A percentile compares a stretch with the other conserved stretches of the same genome.
Evolutionary conservation across 768 basidiomycete genomes (phyloP).

Genomic region (Mycena rebaudengoi): DNA sequence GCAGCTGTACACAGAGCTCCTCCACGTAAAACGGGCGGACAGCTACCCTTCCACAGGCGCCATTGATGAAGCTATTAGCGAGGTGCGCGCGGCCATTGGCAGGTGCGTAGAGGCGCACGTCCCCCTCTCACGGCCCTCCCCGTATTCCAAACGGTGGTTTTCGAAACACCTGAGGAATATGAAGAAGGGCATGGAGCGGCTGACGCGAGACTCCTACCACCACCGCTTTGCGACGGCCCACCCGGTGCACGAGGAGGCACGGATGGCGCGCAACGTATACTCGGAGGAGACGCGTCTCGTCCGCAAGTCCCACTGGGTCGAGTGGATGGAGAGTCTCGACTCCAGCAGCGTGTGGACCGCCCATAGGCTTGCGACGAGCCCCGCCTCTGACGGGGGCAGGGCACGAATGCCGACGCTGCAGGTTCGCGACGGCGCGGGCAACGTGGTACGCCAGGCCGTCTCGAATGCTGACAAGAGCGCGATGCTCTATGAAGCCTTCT

Average conservation of each 20-base stretch:
- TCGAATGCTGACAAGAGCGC: slow-evolving; percentile 36
- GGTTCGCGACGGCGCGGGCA: neutral
- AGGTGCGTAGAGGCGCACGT: slow-evolving; percentile 25
- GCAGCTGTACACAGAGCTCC: slow-evolving; percentile 12
- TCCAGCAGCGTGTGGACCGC: slow-evolving; percentile 31
- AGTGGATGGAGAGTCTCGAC: slow-evolving; percentile 34
- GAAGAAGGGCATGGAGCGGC: slow-evolving; percentile 22
- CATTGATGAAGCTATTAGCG: neutral
- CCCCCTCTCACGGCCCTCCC: slow-evolving; percentile 27
- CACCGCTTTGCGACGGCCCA: slow-evolving; percentile 25
- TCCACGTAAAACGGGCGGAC: neutral
- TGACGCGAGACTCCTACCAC: slow-evolving; percentile 17
- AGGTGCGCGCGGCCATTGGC: slow-evolving; percentile 26
- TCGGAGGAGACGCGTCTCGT: slow-evolving; percentile 18
- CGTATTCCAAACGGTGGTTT: slow-evolving; percentile 46
- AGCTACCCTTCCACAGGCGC: neutral
- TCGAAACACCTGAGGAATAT: slow-evolving; percentile 33
- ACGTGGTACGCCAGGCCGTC: neutral
- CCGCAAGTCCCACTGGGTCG: slow-evolving; percentile 35
- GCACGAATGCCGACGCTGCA: slow-evolving; percentile 35
- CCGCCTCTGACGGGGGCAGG: slow-evolving; percentile 31
- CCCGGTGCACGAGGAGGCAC: slow-evolving; percentile 29
- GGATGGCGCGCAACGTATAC: slow-evolving; percentile 23
- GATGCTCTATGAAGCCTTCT: slow-evolving; percentile 36
- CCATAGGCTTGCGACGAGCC: slow-evolving; percentile 29